These are phyloP conservation scores for Cystofilobasidium capitatum DNA, from an alignment of 768 basidiomycete species.

Conservation along the genomic window DNA sequence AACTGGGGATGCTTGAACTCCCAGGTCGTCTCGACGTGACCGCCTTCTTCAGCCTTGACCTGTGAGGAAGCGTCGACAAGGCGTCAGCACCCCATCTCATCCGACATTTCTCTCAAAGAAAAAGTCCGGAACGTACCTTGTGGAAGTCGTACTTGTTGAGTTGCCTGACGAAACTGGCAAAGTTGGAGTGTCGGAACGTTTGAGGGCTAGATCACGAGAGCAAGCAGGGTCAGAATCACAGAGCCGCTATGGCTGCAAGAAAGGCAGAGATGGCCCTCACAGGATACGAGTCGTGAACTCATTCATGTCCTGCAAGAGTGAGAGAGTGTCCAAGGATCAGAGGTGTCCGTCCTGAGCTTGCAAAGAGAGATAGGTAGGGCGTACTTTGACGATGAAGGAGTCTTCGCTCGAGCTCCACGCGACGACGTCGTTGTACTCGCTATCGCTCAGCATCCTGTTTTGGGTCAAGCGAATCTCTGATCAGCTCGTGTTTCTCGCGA, in stretches of 20 bases:
- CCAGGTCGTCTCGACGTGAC: conserved; percentile 57
- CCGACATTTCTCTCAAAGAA: neutral
- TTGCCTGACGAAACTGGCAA: conserved; percentile 83
- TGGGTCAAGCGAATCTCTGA: neutral
- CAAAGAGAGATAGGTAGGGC: conserved; percentile 10
- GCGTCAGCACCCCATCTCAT: no score
- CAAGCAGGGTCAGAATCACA: conserved; percentile 31
- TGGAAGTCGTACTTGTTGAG: conserved; percentile 96
- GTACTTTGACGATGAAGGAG: conserved; percentile 75
- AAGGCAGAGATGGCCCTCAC: neutral
- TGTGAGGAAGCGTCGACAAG: neutral
- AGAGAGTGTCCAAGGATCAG: neutral
- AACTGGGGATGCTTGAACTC: conserved; percentile 47
- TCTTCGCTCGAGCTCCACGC: conserved; percentile 76
- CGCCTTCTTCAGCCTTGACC: conserved; percentile 77
- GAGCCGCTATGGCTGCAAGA: neutral
- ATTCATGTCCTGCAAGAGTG: conserved; percentile 63
- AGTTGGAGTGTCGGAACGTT: conserved; percentile 92
- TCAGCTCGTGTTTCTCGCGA: neutral
- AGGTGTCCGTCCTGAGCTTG: neutral
- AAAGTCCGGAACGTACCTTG: conserved; percentile 49
- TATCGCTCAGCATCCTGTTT: conserved; percentile 77
- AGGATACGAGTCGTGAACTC: conserved; percentile 83
- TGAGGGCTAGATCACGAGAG: conserved; percentile 45
- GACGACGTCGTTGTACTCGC: conserved; percentile 59